Conservation (phyloP, 2,329 filamentous ascomycete species). For the Diatrype stigma region DNA sequence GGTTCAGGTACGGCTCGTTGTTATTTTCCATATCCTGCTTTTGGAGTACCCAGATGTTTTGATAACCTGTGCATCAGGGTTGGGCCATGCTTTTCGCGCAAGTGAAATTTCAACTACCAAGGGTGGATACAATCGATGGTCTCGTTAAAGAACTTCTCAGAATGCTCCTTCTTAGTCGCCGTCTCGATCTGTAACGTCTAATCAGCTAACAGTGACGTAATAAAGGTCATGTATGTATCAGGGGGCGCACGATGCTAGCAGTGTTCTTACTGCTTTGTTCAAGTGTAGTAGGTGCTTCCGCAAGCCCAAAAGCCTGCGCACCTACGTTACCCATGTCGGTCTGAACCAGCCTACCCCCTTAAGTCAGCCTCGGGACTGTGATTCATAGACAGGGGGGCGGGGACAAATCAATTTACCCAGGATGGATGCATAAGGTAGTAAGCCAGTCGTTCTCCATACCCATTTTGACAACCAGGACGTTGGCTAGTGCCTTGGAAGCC, state of each 20-base stretch:
- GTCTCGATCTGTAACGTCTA: not conserved
- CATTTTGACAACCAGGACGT: slow-evolving; percentile 1
- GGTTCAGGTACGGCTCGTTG: no score
- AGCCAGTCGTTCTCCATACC: slow-evolving; percentile 2
- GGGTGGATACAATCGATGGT: not conserved
- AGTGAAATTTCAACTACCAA: no score
- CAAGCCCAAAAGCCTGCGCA: not conserved
- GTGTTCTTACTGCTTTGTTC: not conserved
- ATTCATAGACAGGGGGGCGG: not conserved
- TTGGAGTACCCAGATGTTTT: no score
- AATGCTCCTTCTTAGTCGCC: not conserved
- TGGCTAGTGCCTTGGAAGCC: not conserved
- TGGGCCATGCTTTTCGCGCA: not conserved
- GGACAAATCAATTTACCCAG: not conserved
- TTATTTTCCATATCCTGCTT: no score
- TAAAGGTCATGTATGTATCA: not conserved
- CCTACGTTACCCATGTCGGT: not conserved
- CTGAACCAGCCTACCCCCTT: not conserved
- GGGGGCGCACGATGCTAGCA: not conserved
- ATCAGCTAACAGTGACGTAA: no score
- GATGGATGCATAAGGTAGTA: not conserved
- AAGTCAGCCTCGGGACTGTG: not conserved
- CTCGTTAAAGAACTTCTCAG: not conserved
- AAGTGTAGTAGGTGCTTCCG: not conserved
- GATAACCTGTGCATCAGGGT: slow-evolving; percentile 4